phyloP scores from a whole-genome alignment of 106 monocot species.

The Apostasia ramifera region DNA sequence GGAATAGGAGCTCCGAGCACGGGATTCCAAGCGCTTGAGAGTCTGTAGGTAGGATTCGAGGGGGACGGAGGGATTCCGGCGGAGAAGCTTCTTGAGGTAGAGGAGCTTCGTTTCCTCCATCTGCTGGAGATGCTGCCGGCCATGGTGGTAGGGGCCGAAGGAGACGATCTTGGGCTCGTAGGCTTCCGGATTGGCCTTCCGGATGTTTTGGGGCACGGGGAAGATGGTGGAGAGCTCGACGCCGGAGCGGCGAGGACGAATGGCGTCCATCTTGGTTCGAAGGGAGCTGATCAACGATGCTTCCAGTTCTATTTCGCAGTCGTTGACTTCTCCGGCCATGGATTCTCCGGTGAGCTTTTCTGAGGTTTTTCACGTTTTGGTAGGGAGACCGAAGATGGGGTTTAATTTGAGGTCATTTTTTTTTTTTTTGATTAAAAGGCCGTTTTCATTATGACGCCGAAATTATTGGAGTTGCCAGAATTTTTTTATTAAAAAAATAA shows the following conservation, averaged over 20 bases:
- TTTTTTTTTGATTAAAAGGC: no score
- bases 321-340: no score
- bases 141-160: conserved; percentile 19
- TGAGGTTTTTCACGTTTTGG: no score
- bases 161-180: conserved; percentile 20
- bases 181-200: conserved; percentile 1
- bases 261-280: not conserved
- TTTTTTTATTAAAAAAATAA: no score
- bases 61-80: not conserved
- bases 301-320: no score
- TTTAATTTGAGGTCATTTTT: no score
- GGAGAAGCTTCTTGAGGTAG: conserved; percentile 8
- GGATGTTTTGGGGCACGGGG: conserved; percentile 2
- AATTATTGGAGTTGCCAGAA: no score
- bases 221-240: conserved; percentile 10
- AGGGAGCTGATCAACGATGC: not conserved
- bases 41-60: not conserved
- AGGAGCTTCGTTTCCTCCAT: conserved; percentile 10
- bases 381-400: no score
- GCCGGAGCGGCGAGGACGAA: not conserved
- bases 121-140: not conserved
- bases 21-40: not conserved
- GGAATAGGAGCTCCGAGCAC: not conserved
- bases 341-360: no score
- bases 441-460: no score